Evolutionary conservation across 2,329 filamentous ascomycete genomes (phyloP).

Genomic region (Monilinia polystroma): DNA sequence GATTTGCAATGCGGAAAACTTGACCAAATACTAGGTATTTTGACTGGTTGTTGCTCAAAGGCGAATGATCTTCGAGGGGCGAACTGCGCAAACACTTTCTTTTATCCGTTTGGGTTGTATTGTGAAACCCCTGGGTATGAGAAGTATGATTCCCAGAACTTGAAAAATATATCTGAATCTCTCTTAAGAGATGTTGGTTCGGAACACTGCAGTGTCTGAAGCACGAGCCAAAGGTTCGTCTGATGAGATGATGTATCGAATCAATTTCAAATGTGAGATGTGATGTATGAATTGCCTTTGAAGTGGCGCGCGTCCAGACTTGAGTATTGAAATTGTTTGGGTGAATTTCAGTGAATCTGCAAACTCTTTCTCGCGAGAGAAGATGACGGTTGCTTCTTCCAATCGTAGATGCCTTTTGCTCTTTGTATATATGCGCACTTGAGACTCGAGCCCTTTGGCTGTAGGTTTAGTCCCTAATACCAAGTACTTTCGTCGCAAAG

Average conservation of each 20-base stretch:
- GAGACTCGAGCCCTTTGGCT: conserved; percentile 1
- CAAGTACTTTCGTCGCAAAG: conserved; percentile 2
- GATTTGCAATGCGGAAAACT: neutral
- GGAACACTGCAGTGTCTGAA: conserved; percentile 34
- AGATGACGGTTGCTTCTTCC: neutral
- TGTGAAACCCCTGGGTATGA: neutral
- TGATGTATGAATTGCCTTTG: conserved; percentile 9
- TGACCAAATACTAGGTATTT: neutral
- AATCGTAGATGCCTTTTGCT: neutral
- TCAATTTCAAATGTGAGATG: conserved; percentile 19
- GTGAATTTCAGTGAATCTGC: neutral
- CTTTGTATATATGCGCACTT: neutral
- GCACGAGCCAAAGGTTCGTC: conserved; percentile 40
- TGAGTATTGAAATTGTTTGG: neutral
- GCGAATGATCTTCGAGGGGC: neutral
- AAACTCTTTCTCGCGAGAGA: neutral
- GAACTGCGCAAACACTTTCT: conserved; percentile 10
- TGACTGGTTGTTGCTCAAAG: neutral
- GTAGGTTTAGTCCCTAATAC: neutral
- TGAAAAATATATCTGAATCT: conserved; percentile 7
- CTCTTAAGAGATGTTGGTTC: conserved; percentile 27
- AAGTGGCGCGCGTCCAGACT: conserved; percentile 15
- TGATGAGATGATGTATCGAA: conserved; percentile 30
- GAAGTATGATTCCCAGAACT: neutral
- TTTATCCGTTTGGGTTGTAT: neutral